A percentile compares a stretch with the other conserved stretches of the same genome.
These are phyloP conservation scores for Metarhizium rileyi DNA, from an alignment of 2,329 filamentous ascomycete species.

Conservation along the genomic window DNA sequence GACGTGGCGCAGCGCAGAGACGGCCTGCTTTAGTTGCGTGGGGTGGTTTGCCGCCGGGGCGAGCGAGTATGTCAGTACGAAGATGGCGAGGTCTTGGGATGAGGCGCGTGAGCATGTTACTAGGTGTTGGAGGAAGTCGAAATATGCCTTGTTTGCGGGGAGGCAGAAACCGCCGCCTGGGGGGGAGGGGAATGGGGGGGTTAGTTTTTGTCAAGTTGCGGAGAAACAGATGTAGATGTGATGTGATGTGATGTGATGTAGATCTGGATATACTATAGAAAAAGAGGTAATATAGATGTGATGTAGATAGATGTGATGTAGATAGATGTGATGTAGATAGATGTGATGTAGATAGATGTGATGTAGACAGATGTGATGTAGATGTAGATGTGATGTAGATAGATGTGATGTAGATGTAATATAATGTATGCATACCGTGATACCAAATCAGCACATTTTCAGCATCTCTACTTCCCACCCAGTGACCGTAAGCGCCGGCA, in stretches of 20 bases:
- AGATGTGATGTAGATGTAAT: no score
- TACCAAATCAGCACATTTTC: conserved; percentile 15
- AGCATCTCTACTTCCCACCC: conserved; percentile 13
- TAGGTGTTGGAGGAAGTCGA: conserved; percentile 10
- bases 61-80: conserved; percentile 12
- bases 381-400: no score
- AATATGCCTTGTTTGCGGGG: conserved; percentile 12
- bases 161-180: conserved; percentile 15
- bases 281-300: no score
- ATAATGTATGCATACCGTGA: conserved; percentile 12
- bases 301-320: no score
- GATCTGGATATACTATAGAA: no score
- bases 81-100: conserved; percentile 11
- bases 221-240: no score
- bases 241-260: no score
- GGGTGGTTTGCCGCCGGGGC: conserved; percentile 13
- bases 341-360: no score
- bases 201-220: no score
- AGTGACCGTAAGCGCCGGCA: conserved; percentile 12
- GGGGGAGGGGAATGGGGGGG: no score
- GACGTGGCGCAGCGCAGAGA: conserved; percentile 12
- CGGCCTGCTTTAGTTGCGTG: conserved; percentile 13
- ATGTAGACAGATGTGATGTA: no score
- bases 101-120: conserved; percentile 7
- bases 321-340: no score